A percentile compares a stretch with the other conserved stretches of the same genome.
Evolutionary conservation across 2,329 filamentous ascomycete species (phyloP).

Genomic region (Colletotrichum sp.): DNA sequence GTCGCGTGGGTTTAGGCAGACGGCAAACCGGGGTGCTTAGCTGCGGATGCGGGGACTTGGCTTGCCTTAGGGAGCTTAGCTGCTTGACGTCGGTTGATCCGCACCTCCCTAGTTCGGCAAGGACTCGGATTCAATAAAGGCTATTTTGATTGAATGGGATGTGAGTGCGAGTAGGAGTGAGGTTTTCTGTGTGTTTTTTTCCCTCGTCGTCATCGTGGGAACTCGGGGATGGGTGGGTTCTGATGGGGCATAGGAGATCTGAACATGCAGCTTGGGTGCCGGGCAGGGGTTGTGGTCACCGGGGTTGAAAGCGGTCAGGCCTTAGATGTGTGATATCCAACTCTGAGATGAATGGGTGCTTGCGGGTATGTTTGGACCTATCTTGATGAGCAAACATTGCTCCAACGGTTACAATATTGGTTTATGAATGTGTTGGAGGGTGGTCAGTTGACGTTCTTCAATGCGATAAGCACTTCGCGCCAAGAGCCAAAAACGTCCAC

Average conservation of each 20-base stretch:
- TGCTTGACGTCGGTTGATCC: neutral
- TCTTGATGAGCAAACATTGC: fast-evolving
- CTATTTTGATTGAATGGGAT: neutral
- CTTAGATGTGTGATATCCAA: neutral
- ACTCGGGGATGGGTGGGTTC: neutral
- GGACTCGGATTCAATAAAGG: neutral
- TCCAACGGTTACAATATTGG: neutral
- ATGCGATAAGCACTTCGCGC: neutral
- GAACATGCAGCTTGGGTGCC: neutral
- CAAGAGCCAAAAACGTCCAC: too few species aligned
- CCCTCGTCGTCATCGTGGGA: neutral
- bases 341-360: neutral
- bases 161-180: neutral
- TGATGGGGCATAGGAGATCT: neutral
- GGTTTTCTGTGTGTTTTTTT: neutral
- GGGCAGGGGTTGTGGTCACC: neutral
- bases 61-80: neutral
- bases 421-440: neutral
- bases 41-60: neutral
- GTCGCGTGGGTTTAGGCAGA: neutral
- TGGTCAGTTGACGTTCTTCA: neutral
- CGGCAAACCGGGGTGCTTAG: neutral
- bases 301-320: neutral
- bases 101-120: neutral
- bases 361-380: neutral